Evolutionary conservation across 2,329 filamentous ascomycete species (phyloP).

Genomic region (Neurospora sp.): DNA sequence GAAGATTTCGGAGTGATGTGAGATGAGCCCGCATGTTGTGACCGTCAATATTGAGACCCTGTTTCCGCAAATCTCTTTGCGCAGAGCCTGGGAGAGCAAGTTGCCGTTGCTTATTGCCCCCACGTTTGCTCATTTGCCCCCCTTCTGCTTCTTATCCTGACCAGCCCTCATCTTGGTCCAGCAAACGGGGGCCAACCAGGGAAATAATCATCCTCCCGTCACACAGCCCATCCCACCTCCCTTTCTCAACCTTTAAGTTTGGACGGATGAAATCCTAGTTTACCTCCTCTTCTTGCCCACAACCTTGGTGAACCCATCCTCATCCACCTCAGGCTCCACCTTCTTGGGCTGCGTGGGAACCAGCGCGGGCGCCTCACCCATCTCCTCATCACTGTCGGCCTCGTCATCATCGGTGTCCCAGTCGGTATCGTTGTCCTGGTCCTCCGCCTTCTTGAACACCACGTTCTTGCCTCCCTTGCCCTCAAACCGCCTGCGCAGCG

Average conservation of each 20-base stretch:
- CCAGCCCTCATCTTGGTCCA: neutral
- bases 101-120: neutral
- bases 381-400: slow-evolving; percentile 51
- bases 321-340: slow-evolving; percentile 61
- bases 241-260: slow-evolving; percentile 1
- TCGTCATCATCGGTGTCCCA: slow-evolving; percentile 46
- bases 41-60: neutral
- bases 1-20: neutral
- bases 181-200: neutral
- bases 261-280: slow-evolving; percentile 17
- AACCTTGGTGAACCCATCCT: slow-evolving; percentile 73
- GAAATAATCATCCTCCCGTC: neutral
- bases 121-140: neutral
- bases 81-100: neutral
- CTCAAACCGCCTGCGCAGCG: slow-evolving; percentile 52
- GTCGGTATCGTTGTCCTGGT: slow-evolving; percentile 47
- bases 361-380: slow-evolving; percentile 58
- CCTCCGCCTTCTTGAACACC: slow-evolving; percentile 45
- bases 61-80: neutral
- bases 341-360: slow-evolving; percentile 38
- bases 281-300: slow-evolving; percentile 52
- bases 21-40: neutral
- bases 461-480: slow-evolving; percentile 51
- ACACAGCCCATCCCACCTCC: neutral
- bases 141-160: neutral